Base-by-base conservation (phyloP, 169 alveolate species). In the Plasmodium fragile region DNA sequence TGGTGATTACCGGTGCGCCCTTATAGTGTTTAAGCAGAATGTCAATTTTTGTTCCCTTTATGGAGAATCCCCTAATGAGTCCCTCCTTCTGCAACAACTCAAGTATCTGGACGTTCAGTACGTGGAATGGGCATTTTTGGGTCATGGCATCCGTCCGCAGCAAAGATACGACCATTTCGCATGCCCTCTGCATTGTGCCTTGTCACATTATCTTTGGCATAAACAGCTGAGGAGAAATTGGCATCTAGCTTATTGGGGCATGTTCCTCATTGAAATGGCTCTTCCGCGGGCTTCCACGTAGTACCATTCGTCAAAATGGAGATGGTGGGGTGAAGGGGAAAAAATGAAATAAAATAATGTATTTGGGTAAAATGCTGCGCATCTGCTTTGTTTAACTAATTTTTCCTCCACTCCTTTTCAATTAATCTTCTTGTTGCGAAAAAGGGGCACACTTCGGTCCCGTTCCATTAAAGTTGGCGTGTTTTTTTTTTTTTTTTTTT, bases 81-180 rank as follows among this genome's bases (percentile, higher is more conserved):
- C 99, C 99, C 82, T 97, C 99, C 75, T 95, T 92, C 77, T 96
- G 97, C 77, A 97, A 89, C 25, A 97, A 92, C 81, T 96, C 96
- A 78, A 97, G 92, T 25, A 97, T 97, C 95, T 96, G 97, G 73
- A 97, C 98, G 84, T 96, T 97, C 82, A 97, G 71, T 25, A 92
- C 96, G 90, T 96, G 98, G 79, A 92, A 97, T 7, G 97, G 97
- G 80, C 98, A 95, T 89, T 97, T 91, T 92, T 97, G 98, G 32
- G 94, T 95, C 92, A 78, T 94, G 52, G 97, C 96, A 70, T 96
- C 97, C 70, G 98, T 95, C 87, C 97, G 96, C 92, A 97, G 89
- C 75, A 97, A 96, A 45, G 98, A 96, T 22, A 96, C 97, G 8
- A 97, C 98, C 98, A 97, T 97, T 94, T 97, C 98, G 92, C 98